Evolutionary conservation across 2,329 filamentous ascomycete genomes (phyloP).

Genomic region (Xylaria hypoxylon): DNA sequence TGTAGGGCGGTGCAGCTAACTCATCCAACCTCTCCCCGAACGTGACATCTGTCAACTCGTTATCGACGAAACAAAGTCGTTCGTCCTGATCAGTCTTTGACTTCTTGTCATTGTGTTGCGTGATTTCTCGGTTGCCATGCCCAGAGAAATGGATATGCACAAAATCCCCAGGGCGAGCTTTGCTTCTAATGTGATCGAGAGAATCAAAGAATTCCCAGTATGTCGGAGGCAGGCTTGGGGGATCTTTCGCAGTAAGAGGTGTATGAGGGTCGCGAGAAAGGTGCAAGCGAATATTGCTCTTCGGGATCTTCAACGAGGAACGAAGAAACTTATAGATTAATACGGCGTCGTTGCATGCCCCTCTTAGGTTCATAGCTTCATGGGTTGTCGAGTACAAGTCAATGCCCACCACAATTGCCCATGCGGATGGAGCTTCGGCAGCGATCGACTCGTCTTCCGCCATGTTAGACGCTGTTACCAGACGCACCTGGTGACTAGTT

Average conservation of each 20-base stretch:
- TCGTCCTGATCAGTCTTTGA: slow-evolving; percentile 5
- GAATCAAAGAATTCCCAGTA: slow-evolving; percentile 1
- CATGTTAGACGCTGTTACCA: too few relatives aligned
- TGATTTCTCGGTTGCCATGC: too few relatives aligned
- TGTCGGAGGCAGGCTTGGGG: slow-evolving; percentile 3
- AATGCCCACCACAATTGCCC: slow-evolving; percentile 4
- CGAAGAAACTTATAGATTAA: slow-evolving; percentile 7
- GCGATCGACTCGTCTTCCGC: background rate
- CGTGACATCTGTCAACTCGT: slow-evolving; percentile 4
- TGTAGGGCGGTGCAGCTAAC: slow-evolving; percentile 5
- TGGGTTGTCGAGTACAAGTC: slow-evolving; percentile 4
- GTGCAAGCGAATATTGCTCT: slow-evolving; percentile 7
- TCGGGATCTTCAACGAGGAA: slow-evolving; percentile 6
- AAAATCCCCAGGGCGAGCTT: too few relatives aligned
- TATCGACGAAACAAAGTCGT: slow-evolving; percentile 7
- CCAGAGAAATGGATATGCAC: too few relatives aligned
- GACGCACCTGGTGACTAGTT: too few relatives aligned
- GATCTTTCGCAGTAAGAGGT: slow-evolving; percentile 4
- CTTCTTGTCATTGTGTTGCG: background rate
- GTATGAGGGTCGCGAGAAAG: slow-evolving; percentile 4
- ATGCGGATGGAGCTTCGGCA: slow-evolving; percentile 3
- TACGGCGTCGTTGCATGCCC: slow-evolving; percentile 6
- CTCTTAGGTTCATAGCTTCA: slow-evolving; percentile 2
- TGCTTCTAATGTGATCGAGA: background rate
- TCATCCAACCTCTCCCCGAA: slow-evolving; percentile 5